Evolutionary conservation across 768 basidiomycete species (phyloP).

Genomic region (Dioszegia crocea): DNA sequence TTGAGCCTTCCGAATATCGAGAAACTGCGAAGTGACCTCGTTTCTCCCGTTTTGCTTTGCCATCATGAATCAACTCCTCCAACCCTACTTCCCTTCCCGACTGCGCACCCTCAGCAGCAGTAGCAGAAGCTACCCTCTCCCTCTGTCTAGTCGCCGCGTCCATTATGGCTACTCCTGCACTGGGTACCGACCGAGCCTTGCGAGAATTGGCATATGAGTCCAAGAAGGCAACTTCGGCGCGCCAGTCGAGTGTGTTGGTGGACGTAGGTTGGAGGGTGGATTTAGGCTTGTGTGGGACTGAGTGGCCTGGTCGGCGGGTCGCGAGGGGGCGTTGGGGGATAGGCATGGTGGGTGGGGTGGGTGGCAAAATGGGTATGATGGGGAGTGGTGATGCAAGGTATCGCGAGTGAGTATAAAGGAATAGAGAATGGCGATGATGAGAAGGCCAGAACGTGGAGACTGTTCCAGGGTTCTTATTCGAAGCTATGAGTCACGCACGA

Average conservation of each 20-base stretch:
- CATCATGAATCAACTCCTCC: constrained; percentile 31
- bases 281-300: constrained; percentile 24
- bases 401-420: not conserved
- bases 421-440: too few species aligned
- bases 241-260: constrained; percentile 21
- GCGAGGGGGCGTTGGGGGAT: constrained; percentile 39
- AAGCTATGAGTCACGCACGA: too few species aligned
- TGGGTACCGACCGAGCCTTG: constrained; percentile 8
- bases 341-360: constrained; percentile 23
- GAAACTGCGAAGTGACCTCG: constrained; percentile 23
- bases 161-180: constrained; percentile 2
- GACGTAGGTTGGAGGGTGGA: constrained; percentile 3
- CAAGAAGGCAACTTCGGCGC: constrained; percentile 28
- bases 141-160: constrained; percentile 2
- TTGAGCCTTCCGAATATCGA: not conserved
- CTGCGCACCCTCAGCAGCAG: not conserved
- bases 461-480: too few species aligned
- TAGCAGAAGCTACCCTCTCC: not conserved
- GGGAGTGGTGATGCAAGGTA: not conserved
- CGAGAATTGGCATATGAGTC: constrained; percentile 9
- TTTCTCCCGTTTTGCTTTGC: constrained; percentile 34
- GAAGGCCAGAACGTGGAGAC: too few species aligned
- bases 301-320: constrained; percentile 14
- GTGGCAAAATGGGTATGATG: not conserved
- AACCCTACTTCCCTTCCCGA: constrained; percentile 24